These are phyloP conservation scores for Ceratobasidium sp. DNA, from an alignment of 1,284 basidiomycete genomes.

Conservation along the genomic window DNA sequence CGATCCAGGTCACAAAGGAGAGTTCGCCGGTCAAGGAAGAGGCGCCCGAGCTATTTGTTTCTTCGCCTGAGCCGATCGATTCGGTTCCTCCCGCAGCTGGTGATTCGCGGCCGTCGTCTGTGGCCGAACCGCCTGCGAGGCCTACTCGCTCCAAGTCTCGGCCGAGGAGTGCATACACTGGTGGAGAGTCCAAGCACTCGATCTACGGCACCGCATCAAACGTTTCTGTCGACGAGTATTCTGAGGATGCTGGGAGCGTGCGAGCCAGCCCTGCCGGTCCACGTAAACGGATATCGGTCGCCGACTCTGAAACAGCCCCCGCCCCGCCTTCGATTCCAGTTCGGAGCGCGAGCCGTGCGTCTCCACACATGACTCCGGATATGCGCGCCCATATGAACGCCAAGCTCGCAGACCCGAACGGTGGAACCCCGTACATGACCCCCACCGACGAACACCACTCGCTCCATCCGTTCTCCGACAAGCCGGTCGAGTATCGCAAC, in stretches of 20 bases:
- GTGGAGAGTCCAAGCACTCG: constrained; percentile 10
- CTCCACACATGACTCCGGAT: constrained; percentile 16
- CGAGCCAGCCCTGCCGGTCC: constrained; percentile 21
- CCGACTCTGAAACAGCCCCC: not conserved
- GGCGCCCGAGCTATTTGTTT: not conserved
- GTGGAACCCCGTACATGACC: constrained; percentile 30
- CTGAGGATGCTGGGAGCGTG: not conserved
- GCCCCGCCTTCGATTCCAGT: constrained; percentile 3
- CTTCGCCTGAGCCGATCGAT: not conserved
- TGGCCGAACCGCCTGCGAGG: not conserved
- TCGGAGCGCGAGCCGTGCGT: not conserved
- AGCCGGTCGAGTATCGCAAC: constrained; percentile 31
- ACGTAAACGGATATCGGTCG: constrained; percentile 9
- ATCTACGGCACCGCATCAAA: constrained; percentile 29
- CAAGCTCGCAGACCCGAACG: not conserved
- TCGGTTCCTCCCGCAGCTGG: not conserved
- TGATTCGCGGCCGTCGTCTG: constrained; percentile 1
- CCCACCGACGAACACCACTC: constrained; percentile 24
- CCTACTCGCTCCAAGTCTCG: constrained; percentile 28
- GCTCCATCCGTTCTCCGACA: constrained; percentile 32
- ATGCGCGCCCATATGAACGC: constrained; percentile 5
- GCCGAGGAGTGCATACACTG: constrained; percentile 21
- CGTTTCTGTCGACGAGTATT: constrained; percentile 4
- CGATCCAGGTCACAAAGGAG: constrained; percentile 33
- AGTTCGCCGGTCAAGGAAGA: constrained; percentile 29